Base-by-base conservation (phyloP, 768 basidiomycete species). In the Pholiota microspora region DNA sequence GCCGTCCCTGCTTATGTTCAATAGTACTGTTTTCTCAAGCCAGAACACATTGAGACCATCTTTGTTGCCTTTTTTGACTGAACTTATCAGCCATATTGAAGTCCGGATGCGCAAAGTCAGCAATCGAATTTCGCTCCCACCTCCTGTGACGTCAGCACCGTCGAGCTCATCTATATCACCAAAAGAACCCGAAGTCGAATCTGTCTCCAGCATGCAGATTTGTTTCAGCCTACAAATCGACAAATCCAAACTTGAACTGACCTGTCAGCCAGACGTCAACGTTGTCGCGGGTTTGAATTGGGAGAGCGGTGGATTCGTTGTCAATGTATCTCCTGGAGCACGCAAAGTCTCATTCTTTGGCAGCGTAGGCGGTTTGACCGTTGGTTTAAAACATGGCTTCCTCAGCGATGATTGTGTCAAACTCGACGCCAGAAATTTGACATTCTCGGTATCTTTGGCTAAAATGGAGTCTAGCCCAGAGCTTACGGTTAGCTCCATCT, bases 171-270 rank as follows among this genome's bases (percentile, higher is more conserved):
- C 61, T 8, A 42, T 63, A 12, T 48, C 52, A n/a, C 46, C 51
- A 49, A 48, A 64, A 49, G 48, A 65, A 35, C 51, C 64, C 35
- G 45, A 51, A 9, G 51, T 55, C 15, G 56, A 68, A 10, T 50
- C 59, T 29, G 69, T 72, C 16, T 75, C 79, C 16, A 77, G 80
- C 55, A 74, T 93, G 66, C 85, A 85, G 51, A 83, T 96, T 60
- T 89, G 82, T 56, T 83, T 97, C 71, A 93, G 92, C 61, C 77
- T 98, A 29, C 89, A 92, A 25, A 96, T 98, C 60, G 94, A 98
- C 64, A 82, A 87, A 64, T 98, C 96, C 0, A 85, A 80, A 51
- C 77, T 98, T 47, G 85, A 89, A 55, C 73, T 98, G 24, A 92
- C 89, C 0, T 98, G 96, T 60, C 84, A 86, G 56, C 93, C 93